These are phyloP conservation scores for Chytriomyces hyalinus DNA, from an alignment of 192 early-diverging fungal genomes.

Conservation along the genomic window DNA sequence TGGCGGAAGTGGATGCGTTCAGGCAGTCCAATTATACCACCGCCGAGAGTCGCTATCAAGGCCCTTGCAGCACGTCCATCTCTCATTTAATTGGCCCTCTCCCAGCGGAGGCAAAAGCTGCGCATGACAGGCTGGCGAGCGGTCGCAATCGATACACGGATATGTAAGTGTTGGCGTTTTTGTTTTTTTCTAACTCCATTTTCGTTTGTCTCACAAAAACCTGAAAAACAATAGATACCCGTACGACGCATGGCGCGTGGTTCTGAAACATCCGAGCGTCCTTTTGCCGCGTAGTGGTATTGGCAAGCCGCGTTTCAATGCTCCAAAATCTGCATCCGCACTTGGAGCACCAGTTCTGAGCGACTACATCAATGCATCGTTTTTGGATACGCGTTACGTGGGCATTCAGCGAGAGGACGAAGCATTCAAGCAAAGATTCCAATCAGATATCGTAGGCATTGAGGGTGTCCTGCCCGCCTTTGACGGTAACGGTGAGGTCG, in stretches of 20 bases:
- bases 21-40: background rate
- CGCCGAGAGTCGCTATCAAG: background rate
- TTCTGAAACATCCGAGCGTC: conserved; percentile 31
- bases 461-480: background rate
- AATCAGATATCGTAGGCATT: background rate
- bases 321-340: background rate
- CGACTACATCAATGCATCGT: conserved; percentile 90
- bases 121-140: background rate
- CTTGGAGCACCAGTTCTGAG: conserved; percentile 10
- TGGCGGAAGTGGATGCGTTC: conserved; percentile 22
- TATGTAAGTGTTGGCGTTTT: conserved; percentile 22
- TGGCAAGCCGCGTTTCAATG: background rate
- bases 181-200: too few relatives aligned
- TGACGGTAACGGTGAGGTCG: background rate
- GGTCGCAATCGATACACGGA: conserved; percentile 54
- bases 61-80: too few relatives aligned
- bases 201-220: too few relatives aligned
- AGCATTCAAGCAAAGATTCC: conserved; percentile 2
- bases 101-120: conserved; percentile 1
- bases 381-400: conserved; percentile 47
- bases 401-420: background rate
- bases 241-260: conserved; percentile 54
- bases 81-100: background rate
- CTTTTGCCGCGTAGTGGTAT: background rate
- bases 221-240: conserved; percentile 31